A percentile compares a stretch with the other conserved stretches of the same genome.
Evolutionary conservation across 2,329 filamentous ascomycete genomes (phyloP).

Genomic region (Colletotrichum acutatum): DNA sequence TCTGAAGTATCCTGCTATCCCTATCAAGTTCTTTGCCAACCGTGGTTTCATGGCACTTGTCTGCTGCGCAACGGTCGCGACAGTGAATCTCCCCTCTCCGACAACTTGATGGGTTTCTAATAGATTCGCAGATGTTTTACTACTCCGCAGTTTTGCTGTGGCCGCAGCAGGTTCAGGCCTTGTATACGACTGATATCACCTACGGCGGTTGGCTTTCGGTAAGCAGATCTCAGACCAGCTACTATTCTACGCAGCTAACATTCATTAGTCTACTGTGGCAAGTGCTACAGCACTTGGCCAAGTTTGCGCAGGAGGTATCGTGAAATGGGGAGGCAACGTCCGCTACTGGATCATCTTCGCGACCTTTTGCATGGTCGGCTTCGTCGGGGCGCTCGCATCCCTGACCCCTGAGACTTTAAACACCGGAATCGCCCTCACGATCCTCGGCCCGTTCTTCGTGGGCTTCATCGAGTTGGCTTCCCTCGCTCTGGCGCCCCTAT

Average conservation of each 20-base stretch:
- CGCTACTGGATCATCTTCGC: constrained; percentile 50
- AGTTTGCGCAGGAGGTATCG: constrained; percentile 44
- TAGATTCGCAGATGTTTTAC: constrained; percentile 42
- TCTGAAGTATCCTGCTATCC: constrained; percentile 49
- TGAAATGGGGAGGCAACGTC: constrained; percentile 48
- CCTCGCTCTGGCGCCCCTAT: constrained; percentile 48
- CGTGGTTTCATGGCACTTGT: constrained; percentile 49
- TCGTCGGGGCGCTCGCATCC: constrained; percentile 47
- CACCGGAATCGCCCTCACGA: constrained; percentile 47
- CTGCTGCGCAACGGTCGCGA: constrained; percentile 48
- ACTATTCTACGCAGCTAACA: not conserved
- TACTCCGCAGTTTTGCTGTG: constrained; percentile 47
- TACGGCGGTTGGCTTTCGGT: constrained; percentile 50
- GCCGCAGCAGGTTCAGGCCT: constrained; percentile 48
- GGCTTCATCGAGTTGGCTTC: constrained; percentile 49
- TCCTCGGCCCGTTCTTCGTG: constrained; percentile 50
- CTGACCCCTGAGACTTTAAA: constrained; percentile 45
- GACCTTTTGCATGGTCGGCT: constrained; percentile 49
- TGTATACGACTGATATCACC: constrained; percentile 47
- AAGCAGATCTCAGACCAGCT: not conserved
- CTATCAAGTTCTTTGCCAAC: constrained; percentile 50
- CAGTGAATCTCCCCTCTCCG: constrained; percentile 17
- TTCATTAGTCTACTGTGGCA: constrained; percentile 44
- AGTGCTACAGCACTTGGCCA: constrained; percentile 48
- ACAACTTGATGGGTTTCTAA: too few species aligned